Evolutionary conservation across 2,329 filamentous ascomycete species (phyloP), one percentile per base, ranked within the genome.

Genomic region (Trichoderma sp.): DNA sequence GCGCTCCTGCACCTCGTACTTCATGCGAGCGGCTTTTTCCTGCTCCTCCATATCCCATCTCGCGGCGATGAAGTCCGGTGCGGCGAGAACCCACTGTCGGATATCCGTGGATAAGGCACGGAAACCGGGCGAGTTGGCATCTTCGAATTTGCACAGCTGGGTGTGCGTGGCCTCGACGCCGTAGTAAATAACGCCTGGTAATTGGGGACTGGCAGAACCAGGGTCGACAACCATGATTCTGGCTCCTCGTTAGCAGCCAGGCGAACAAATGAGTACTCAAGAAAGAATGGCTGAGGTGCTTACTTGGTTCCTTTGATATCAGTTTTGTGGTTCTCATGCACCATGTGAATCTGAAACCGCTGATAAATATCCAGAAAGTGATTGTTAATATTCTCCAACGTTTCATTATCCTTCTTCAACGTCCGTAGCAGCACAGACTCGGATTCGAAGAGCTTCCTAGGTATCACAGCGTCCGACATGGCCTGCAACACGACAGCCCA

Each of bases 81-180:
- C 86, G 58, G 86, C 84, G 1, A 78, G 76, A 10, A 83, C 78
- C 85, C 85, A 87, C 54, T 85, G 80, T 4, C 79, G 77, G 9
- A 87, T 79, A 13, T 84, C 80, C 2, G 79, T 82, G 2, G 83
- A 80, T 15, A 87, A 76, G 12, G 80, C 84, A 5, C 81, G 76
- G 74, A 89, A 94, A 0, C 91, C 91, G 0, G 90, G 89, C 0
- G 90, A 84, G 69, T 82, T 86, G 58, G 84, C 82, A 70, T 84
- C 85, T 25, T 87, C 84, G 69, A 92, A 92, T 74, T 92, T 92
- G 81, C 89, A 91, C 87, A 92, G 92, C 52, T 84, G 82, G 1
- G 86, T 87, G 74, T 92, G 90, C n/a, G 86, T 87, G 8, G 89
- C 88, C 71, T 92, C 89, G 68, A 92, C 91, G n/a, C 90, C 89